A percentile compares a stretch with the other conserved stretches of the same genome.
phyloP scores from a whole-genome alignment of 805 yeast genomes.

The Pichia paraexigua region DNA sequence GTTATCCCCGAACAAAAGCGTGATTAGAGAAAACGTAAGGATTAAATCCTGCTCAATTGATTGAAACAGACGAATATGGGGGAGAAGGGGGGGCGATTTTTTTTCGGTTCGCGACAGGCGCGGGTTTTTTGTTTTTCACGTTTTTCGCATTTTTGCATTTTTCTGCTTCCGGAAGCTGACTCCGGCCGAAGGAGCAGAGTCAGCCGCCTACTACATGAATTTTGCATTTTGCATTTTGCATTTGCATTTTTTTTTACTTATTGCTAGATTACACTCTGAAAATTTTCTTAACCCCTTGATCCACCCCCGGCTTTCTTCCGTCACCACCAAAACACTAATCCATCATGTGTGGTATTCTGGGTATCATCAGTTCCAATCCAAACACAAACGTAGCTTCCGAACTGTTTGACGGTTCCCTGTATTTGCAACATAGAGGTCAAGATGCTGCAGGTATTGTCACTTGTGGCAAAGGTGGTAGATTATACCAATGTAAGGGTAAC shows the following conservation, averaged over 20 bases:
- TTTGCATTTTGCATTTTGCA: too few species aligned
- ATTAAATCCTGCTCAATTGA: too few species aligned
- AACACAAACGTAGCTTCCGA: conserved; percentile 75
- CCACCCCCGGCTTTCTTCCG: not conserved
- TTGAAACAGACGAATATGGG: too few species aligned
- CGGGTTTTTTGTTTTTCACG: not conserved
- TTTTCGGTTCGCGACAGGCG: not conserved
- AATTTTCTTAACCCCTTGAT: not conserved
- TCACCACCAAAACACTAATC: too few species aligned
- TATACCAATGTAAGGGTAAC: conserved; percentile 96
- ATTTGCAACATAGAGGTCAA: conserved; percentile 95
- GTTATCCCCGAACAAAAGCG: not conserved
- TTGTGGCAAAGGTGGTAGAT: conserved; percentile 86
- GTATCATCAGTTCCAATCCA: conserved; percentile 75
- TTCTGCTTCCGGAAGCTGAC: too few species aligned
- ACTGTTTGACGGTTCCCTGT: conserved; percentile 84
- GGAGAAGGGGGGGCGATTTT: not conserved
- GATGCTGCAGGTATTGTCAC: conserved; percentile 99
- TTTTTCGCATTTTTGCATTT: not conserved
- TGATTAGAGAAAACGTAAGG: not conserved
- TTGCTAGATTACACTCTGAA: not conserved
- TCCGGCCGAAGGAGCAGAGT: too few species aligned
- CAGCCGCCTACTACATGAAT: too few species aligned
- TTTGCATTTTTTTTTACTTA: conserved; percentile 28
- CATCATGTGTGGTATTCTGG: conserved; percentile 98